Conservation (phyloP, 805 yeast genomes). For the Saccharomycopsis selenospora region DNA sequence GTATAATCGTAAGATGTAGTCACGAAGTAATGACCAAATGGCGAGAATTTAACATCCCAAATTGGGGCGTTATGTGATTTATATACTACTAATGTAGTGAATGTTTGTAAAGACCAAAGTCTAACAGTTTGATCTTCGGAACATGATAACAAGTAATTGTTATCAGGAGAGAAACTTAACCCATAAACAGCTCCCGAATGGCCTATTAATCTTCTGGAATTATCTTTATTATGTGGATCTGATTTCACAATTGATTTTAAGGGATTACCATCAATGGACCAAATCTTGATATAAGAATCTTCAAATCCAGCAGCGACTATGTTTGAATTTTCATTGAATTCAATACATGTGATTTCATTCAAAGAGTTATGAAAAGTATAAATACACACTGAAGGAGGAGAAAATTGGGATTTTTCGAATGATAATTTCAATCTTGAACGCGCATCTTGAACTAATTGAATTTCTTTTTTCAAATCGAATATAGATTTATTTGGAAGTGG, state of each 20-base stretch:
- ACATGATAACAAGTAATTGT: constrained; percentile 66
- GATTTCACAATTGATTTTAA: constrained; percentile 52
- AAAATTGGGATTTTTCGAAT: constrained; percentile 50
- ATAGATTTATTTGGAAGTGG: constrained; percentile 85
- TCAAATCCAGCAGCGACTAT: constrained; percentile 91
- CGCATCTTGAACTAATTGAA: constrained; percentile 73
- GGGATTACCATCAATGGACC: constrained; percentile 92
- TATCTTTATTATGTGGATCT: constrained; percentile 43
- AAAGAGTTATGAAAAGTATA: constrained; percentile 96
- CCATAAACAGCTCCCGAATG: constrained; percentile 95
- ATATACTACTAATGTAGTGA: constrained; percentile 82
- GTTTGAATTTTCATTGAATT: constrained; percentile 81
- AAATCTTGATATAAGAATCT: constrained; percentile 81
- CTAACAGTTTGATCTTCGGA: constrained; percentile 91
- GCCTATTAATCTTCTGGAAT: constrained; percentile 57
- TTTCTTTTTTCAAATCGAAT: constrained; percentile 71
- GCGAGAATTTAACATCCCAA: constrained; percentile 95
- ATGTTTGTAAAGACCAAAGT: constrained; percentile 91
- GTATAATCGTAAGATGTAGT: constrained; percentile 98
- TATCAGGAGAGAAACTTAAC: constrained; percentile 84
- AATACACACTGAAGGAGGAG: constrained; percentile 94
- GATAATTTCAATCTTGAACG: constrained; percentile 53
- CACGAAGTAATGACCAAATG: constrained; percentile 96
- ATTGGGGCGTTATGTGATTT: constrained; percentile 95
- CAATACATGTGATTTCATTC: constrained; percentile 77